These are phyloP conservation scores for Globisporangium sylvaticum DNA, from an alignment of 352 stramenopile species.

Conservation along the genomic window DNA sequence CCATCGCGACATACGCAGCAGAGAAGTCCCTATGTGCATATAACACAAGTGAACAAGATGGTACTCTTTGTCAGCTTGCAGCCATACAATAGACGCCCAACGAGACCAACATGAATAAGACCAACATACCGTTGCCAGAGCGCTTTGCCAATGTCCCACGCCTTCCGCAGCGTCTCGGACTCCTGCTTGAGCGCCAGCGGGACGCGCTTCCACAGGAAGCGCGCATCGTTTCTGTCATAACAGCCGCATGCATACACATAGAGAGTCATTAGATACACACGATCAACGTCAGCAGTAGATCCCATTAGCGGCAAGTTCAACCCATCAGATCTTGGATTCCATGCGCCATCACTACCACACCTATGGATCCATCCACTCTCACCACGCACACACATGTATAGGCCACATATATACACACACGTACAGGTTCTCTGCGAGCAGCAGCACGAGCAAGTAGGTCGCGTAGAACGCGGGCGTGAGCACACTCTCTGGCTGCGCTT, in stretches of 20 bases:
- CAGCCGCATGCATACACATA: not conserved
- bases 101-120: too few species aligned
- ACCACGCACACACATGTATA: not conserved
- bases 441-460: slow-evolving; percentile 45
- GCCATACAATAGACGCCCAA: not conserved
- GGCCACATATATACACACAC: not conserved
- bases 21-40: slow-evolving; percentile 36
- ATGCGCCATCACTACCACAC: not conserved
- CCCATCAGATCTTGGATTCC: not conserved
- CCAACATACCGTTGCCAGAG: slow-evolving; percentile 50
- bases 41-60: not conserved
- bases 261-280: not conserved
- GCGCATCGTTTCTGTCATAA: slow-evolving; percentile 45
- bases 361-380: not conserved
- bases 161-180: slow-evolving; percentile 33
- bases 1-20: slow-evolving; percentile 51
- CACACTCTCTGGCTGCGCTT: slow-evolving; percentile 15
- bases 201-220: slow-evolving; percentile 78
- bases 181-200: slow-evolving; percentile 32
- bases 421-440: slow-evolving; percentile 52
- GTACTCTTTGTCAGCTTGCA: not conserved
- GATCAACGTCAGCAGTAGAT: not conserved
- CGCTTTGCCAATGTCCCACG: slow-evolving; percentile 66
- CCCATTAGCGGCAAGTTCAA: not conserved
- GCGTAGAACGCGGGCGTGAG: slow-evolving; percentile 56